Percentiles rank a stretch among this genome's conserved stretches.
Conservation (phyloP, 1,139 yeast species). For the Magnusiomyces tetraspermus region DNA sequence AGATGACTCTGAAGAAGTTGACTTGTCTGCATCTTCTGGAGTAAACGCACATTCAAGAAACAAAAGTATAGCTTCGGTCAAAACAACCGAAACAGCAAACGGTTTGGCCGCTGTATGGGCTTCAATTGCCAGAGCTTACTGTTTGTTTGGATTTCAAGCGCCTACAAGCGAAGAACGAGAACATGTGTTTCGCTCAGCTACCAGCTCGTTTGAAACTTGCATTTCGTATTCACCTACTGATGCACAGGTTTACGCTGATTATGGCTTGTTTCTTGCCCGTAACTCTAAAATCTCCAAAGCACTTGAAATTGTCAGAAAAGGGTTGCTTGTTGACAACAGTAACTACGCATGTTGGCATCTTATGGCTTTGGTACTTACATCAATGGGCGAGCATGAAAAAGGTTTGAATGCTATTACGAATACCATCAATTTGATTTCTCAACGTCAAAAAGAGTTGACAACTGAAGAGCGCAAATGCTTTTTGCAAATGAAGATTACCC, state of each 20-base stretch:
- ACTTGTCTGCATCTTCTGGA: neutral
- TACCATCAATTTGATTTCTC: conserved; percentile 28
- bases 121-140: conserved; percentile 24
- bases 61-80: neutral
- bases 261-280: conserved; percentile 27
- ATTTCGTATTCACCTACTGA: conserved; percentile 17
- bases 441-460: conserved; percentile 9
- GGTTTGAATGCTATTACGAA: conserved; percentile 39
- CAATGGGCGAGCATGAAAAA: conserved; percentile 41
- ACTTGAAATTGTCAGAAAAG: conserved; percentile 29
- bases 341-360: conserved; percentile 45
- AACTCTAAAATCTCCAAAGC: conserved; percentile 24
- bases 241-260: conserved; percentile 21
- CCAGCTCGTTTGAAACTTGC: conserved; percentile 21
- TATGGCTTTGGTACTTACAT: conserved; percentile 43
- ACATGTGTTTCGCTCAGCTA: conserved; percentile 19
- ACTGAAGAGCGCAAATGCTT: conserved; percentile 34
- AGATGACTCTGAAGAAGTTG: neutral
- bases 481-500: conserved; percentile 69
- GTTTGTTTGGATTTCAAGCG: conserved; percentile 20
- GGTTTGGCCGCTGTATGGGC: conserved; percentile 20
- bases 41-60: neutral
- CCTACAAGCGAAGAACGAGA: conserved; percentile 18
- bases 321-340: conserved; percentile 34
- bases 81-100: conserved; percentile 10